Evolutionary conservation across 2,329 filamentous ascomycete genomes (phyloP), one percentile per base, ranked within the genome.

Genomic region (Thelonectria olida): DNA sequence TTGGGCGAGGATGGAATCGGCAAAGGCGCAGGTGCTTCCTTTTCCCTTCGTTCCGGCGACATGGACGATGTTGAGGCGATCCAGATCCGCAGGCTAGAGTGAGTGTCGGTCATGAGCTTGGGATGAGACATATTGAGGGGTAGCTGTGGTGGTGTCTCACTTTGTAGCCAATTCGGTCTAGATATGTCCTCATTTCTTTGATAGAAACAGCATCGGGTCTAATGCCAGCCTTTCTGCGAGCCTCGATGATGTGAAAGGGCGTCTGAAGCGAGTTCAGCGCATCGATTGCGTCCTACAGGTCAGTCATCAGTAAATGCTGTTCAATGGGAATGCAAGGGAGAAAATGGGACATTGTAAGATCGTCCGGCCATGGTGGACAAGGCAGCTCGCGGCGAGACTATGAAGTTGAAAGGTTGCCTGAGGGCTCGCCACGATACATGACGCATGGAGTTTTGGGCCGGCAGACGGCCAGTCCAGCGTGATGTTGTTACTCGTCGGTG

Each of bases 201-300:
- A 96, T 88, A 8, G 91, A 82, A 57, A 83, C 82, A 61, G 87
- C 83, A 76, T 96, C 91, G 71, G 92, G 88, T 25, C 84, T 85
- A 64, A 88, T 81, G 19, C 92, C 91, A 17, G 90, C 90, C 74
- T 92, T 92, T 55, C 88, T 85, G 52, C 96, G 89, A 51, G 90
- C 88, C 74, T 97, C 89, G 17, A 97, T 86, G 52, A 93, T 85
- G 49, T 90, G 87, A 74, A 90, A 95, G 53, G 97, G 96, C 41
- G 92, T 93, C 77, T 99, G 96, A 51, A 98, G 88, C 44, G 92
- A 91, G 78, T 98, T 98, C 73, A 98, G 86, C 38, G 91, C 88
- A 68, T 88, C 83, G 65, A 98, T 89, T 48, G 95, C 96, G 75
- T 96, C 93, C 93, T 97, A 67, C 15, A n/a, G 38, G 47, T 67